A percentile compares a stretch with the other conserved stretches of the same genome.
Conservation (phyloP, 176 grass and related monocot species). For the Themeda triandra region DNA sequence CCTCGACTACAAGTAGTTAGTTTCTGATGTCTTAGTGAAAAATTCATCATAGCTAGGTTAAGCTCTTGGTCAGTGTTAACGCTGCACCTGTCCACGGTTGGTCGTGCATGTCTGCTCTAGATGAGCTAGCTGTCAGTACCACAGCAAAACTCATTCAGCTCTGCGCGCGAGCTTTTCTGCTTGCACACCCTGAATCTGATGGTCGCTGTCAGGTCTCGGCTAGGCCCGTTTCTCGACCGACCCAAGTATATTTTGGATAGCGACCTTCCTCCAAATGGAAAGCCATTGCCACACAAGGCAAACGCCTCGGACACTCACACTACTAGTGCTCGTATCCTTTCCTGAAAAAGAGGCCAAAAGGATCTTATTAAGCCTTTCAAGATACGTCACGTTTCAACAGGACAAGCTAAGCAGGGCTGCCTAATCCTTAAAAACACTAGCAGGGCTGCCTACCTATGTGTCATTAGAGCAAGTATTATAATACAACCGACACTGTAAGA, state of each 20-base stretch:
- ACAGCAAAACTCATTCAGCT: constrained; percentile 7
- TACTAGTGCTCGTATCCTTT: constrained; percentile 23
- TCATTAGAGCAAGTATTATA: too few relatives aligned
- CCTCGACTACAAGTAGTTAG: too few relatives aligned
- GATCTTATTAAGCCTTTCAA: constrained; percentile 32
- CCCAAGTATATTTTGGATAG: constrained; percentile 54
- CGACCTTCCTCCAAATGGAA: constrained; percentile 73
- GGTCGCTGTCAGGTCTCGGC: constrained; percentile 18
- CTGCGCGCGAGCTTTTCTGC: background rate
- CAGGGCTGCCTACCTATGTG: background rate
- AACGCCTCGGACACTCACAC: background rate
- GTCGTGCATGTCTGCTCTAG: background rate
- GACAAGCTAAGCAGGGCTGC: background rate
- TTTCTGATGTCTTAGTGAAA: background rate
- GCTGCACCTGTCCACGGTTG: constrained; percentile 7
- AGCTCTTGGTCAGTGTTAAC: background rate
- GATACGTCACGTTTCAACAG: constrained; percentile 21
- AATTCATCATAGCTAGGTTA: background rate
- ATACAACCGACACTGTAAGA: too few relatives aligned
- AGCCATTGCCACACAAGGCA: constrained; percentile 36
- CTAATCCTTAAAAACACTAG: background rate
- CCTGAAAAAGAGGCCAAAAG: constrained; percentile 13
- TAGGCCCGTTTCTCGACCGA: constrained; percentile 46
- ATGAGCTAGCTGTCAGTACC: constrained; percentile 7
- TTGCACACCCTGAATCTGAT: background rate